A percentile compares a stretch with the other conserved stretches of the same genome.
Evolutionary conservation across 768 basidiomycete species (phyloP).

Genomic region (Pholiota conissans): DNA sequence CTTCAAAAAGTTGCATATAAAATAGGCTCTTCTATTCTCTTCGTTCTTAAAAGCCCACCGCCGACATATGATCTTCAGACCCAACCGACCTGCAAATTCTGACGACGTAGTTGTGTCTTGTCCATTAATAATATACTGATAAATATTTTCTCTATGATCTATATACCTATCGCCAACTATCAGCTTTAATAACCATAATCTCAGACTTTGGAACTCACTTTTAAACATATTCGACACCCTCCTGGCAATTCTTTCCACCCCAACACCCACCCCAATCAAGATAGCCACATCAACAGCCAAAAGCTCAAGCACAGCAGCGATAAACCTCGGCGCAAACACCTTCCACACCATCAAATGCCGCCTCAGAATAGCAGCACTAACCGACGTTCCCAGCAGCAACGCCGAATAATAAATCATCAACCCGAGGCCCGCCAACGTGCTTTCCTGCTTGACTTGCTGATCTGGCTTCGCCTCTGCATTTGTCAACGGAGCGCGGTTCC

Average conservation of each 20-base stretch:
- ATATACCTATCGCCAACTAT: not conserved
- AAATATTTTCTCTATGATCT: not conserved
- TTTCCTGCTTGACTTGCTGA: conserved; percentile 36
- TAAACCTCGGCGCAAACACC: conserved; percentile 94
- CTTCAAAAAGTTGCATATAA: too few relatives aligned
- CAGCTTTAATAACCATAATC: not conserved
- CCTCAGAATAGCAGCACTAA: conserved; percentile 72
- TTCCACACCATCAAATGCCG: conserved; percentile 99
- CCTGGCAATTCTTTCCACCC: conserved; percentile 43
- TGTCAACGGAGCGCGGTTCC: conserved; percentile 75
- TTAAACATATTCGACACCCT: conserved; percentile 15
- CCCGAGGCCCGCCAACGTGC: conserved; percentile 56
- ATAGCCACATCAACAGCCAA: conserved; percentile 71
- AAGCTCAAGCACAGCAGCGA: conserved; percentile 68
- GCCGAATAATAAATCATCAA: conserved; percentile 69
- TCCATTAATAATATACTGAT: too few relatives aligned
- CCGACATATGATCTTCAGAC: too few relatives aligned
- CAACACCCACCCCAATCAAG: conserved; percentile 61
- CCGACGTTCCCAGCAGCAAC: conserved; percentile 67
- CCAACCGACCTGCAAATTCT: too few relatives aligned
- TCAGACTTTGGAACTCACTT: not conserved
- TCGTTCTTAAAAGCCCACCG: too few relatives aligned
- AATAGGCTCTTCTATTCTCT: too few relatives aligned
- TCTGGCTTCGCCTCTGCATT: conserved; percentile 20
- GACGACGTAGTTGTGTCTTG: too few relatives aligned